Evolutionary conservation across 768 basidiomycete species (phyloP), one percentile per base, ranked within the genome.

Genomic region (Suillus paluster): DNA sequence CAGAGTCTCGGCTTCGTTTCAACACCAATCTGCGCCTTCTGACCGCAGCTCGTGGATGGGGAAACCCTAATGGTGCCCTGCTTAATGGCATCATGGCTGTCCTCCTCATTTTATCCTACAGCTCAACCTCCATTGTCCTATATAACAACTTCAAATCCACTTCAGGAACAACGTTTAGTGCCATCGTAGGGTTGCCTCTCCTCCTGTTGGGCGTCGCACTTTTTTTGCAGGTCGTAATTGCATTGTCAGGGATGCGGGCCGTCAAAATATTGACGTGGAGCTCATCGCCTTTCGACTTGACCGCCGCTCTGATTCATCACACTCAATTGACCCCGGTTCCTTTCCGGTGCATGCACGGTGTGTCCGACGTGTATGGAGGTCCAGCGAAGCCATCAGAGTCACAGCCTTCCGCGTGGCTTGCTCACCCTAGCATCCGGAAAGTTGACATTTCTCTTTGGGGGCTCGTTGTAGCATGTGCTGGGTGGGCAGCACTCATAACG

Each of bases 211-310:
- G 75, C 5, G 50, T 67, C 25, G 7, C 66, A 19, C 61, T 76
- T 25, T 42, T 68, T 1, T 50, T 67, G 15, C 75, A 75, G 55
- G 70, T 62, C 0, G 5, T 66, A 4, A 67, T 76, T 33, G 72
- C 70, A 9, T 58, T 75, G 27, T 53, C 52, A 2, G 71, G 70
- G 19, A 63, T 68, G 19, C 52, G 63, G n/a, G 33, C 58, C 21
- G 67, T 71, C 19, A 65, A 69, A 58, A 63, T 75, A 38, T 39
- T 70, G 52, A 75, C 75, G 11, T 75, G 75, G 75, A 76, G 75
- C 21, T 71, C 73, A 27, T 75, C 74, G 1, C 62, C 70, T 19
- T 65, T 77, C 17, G 73, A 73, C 14, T 62, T 70, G 1, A 72
- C 73, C 4, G 72, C 75, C 1, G 75, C 74, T 3, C 63, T 75